These are phyloP conservation scores for Coniochaeta prunicola DNA, from an alignment of 2,329 filamentous ascomycete genomes.

Conservation along the genomic window DNA sequence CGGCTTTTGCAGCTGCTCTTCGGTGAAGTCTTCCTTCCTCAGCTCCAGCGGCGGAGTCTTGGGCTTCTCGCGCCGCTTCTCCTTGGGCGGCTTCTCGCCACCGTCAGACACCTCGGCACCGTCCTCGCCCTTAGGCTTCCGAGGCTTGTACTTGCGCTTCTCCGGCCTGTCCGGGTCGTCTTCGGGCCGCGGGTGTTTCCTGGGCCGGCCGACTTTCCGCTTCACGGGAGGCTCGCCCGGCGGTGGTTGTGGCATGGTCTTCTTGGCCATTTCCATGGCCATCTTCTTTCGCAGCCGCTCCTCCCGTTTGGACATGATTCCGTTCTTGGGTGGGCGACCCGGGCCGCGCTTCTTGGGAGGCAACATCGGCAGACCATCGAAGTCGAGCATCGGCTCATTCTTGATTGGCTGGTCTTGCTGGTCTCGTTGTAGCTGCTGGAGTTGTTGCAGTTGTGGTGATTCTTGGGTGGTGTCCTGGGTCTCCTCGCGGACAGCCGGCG, in stretches of 20 bases:
- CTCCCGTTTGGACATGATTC: slow-evolving; percentile 75
- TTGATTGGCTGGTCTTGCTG: slow-evolving; percentile 8
- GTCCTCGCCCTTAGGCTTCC: slow-evolving; percentile 36
- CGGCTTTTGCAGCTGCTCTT: slow-evolving; percentile 52
- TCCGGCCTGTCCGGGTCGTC: slow-evolving; percentile 46
- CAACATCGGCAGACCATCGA: slow-evolving; percentile 22
- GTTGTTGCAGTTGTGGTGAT: neutral
- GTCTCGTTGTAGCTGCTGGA: neutral
- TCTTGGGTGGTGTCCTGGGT: neutral
- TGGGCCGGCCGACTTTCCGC: slow-evolving; percentile 57
- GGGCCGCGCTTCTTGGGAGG: slow-evolving; percentile 65
- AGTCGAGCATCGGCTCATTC: slow-evolving; percentile 11
- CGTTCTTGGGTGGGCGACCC: slow-evolving; percentile 75
- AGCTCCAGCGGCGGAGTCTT: slow-evolving; percentile 55
- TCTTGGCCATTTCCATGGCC: slow-evolving; percentile 42
- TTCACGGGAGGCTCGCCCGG: slow-evolving; percentile 47
- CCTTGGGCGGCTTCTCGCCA: slow-evolving; percentile 43
- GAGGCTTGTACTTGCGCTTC: slow-evolving; percentile 60
- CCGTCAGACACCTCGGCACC: slow-evolving; percentile 45
- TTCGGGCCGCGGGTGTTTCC: slow-evolving; percentile 56
- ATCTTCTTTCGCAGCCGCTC: slow-evolving; percentile 57
- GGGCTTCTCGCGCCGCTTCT: slow-evolving; percentile 56
- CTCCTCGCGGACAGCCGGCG: neutral
- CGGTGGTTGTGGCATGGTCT: slow-evolving; percentile 39
- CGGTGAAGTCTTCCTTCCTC: slow-evolving; percentile 46